A percentile compares a stretch with the other conserved stretches of the same genome.
Conservation (phyloP, 257 asterid genomes). For the Paulownia fortunei region DNA sequence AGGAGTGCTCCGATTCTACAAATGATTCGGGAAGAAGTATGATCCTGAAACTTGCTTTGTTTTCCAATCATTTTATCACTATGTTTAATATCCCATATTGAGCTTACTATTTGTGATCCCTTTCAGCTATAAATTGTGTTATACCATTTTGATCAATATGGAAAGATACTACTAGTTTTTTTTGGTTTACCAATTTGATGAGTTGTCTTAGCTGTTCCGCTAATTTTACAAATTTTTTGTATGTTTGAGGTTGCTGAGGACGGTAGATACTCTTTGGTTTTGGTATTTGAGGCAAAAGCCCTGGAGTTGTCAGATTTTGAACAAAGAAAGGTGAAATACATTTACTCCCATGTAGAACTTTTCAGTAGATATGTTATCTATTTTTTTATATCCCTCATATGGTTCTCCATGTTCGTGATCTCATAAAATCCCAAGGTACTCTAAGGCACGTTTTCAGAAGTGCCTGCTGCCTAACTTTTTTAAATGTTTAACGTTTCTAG, state of each 20-base stretch:
- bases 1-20: slow-evolving; percentile 90
- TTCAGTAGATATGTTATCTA: neutral
- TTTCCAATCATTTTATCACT: slow-evolving; percentile 3
- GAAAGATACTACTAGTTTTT: neutral
- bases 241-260: slow-evolving; percentile 78
- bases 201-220: neutral
- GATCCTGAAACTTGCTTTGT: slow-evolving; percentile 34
- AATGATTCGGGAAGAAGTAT: slow-evolving; percentile 88
- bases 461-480: neutral
- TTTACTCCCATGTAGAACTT: neutral
- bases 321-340: slow-evolving; percentile 69
- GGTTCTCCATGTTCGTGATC: neutral
- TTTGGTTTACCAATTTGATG: slow-evolving; percentile 14
- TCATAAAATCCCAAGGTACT: neutral
- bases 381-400: neutral
- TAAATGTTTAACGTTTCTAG: slow-evolving; percentile 37
- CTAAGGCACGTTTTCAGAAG: neutral
- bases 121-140: neutral
- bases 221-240: slow-evolving; percentile 19
- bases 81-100: neutral
- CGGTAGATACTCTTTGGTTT: slow-evolving; percentile 71
- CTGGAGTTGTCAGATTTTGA: slow-evolving; percentile 81
- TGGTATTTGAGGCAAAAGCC: slow-evolving; percentile 87
- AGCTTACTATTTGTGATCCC: slow-evolving; percentile 6
- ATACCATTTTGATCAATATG: neutral